phyloP scores from a whole-genome alignment of 148 eudicot species.

The Camellia japonica region DNA sequence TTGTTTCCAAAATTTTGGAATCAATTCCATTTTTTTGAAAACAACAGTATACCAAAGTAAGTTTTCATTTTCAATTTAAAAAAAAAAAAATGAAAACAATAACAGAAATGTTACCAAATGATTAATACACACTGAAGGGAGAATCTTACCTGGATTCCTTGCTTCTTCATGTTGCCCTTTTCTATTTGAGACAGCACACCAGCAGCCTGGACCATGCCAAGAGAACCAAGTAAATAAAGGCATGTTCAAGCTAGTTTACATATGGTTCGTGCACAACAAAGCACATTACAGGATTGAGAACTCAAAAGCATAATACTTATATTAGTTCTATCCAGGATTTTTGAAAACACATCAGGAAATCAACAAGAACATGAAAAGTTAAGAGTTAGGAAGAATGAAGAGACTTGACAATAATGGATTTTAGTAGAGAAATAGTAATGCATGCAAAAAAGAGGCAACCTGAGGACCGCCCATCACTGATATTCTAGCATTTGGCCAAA shows the following conservation, averaged over 20 bases:
- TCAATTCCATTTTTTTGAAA: too few relatives aligned
- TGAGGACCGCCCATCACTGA: constrained; percentile 98
- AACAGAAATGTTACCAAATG: too few relatives aligned
- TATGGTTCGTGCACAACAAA: neutral
- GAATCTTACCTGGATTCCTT: constrained; percentile 66
- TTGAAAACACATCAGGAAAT: neutral
- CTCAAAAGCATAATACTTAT: neutral
- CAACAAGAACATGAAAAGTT: neutral
- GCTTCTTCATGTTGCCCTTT: constrained; percentile 67
- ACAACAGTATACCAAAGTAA: too few relatives aligned
- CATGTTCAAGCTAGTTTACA: constrained; percentile 3
- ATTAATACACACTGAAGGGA: neutral
- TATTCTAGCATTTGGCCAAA: constrained; percentile 99
- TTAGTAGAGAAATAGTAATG: neutral
- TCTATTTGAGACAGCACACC: constrained; percentile 94
- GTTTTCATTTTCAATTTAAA: too few relatives aligned
- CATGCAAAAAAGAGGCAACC: constrained; percentile 37
- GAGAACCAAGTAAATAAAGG: constrained; percentile 8
- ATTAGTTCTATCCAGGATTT: neutral
- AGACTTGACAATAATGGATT: neutral
- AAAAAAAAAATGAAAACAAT: too few relatives aligned
- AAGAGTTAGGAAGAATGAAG: neutral
- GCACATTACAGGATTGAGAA: neutral
- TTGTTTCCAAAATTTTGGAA: too few relatives aligned
- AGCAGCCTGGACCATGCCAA: constrained; percentile 66